Evolutionary conservation across 768 basidiomycete species (phyloP), one percentile per base, ranked within the genome.

Genomic region (Phaeotremella fagi): DNA sequence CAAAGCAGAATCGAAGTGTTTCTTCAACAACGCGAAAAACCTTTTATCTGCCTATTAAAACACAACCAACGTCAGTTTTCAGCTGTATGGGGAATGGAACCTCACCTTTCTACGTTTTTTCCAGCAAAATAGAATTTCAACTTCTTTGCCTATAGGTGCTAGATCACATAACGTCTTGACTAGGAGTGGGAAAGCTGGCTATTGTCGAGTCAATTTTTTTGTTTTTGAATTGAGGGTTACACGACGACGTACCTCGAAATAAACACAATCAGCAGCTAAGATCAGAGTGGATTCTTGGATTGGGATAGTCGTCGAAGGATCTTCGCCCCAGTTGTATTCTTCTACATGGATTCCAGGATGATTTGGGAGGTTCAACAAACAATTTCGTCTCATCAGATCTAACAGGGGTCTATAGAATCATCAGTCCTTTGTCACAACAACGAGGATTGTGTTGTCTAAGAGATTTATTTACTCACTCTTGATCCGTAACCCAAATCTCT

Each of bases 211-310:
- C 26, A 46, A 22, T 25, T 29, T 20, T 43, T 27, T 25, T 22
- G 35, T n/a, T 1, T 15, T 9, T 1, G 28, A 23, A 45, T 6
- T 9, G 29, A 36, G 47, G 36, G 43, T 33, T 16, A 33, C 7
- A 3, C 18, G 42, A 15, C 35, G 12, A 41, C 59, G 25, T 26
- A 69, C 70, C 60, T 95, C 91, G 60, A 89, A 90, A 76, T 97
- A 97, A 7, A 97, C 90, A 62, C 91, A 97, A 68, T 97, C 91
- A 0, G 91, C 91, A 1, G 88, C 89, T 3, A 97, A 80, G 53
- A 97, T 80, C 23, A 94, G 48, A 65, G 88, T 83, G 4, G 60
- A 49, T 7, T 84, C 80, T 3, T 66, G 72, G 14, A 73, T 77
- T 37, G 76, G 82, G 65, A 76, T 77, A 36, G 61, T 57, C 7